Evolutionary conservation across 208 protist genomes (phyloP), one percentile per base, ranked within the genome.

Genomic region (Crithidia bombi): DNA sequence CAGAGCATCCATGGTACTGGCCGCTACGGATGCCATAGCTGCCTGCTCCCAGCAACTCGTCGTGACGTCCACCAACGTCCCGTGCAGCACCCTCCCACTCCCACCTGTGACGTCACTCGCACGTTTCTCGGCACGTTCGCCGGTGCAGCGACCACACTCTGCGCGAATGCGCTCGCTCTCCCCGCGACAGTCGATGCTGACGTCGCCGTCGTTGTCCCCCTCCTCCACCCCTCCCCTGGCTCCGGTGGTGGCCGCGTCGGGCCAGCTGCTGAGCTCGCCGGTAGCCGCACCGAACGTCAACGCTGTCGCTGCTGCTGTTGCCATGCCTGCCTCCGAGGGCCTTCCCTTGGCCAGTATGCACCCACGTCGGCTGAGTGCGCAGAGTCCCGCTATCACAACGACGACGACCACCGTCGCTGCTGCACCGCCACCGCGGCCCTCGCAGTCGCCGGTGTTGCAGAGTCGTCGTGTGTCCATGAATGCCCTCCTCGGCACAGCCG

Each of bases 11-110:
- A 57, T 14, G 26, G 50, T 21, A 10, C 32, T 35, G 50, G 41
- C 25, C 17, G 33, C 43, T 9, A 9, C 25, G 12, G 39, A 11
- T 4, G 30, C 26, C 3, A 46, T 32, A 26, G 28, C n/a, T 3
- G n/a, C 36, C 5, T 39, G 21, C n/a, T 1, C 46, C 2, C 59
- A 65, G 21, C 52, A 49, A 21, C 59, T 75, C 28, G 25, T 68
- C 9, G 61, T 75, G 17, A 63, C 41, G 15, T 75, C 69, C n/a
- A 57, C 33, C 3, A 67, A 75, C 44, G 59, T 68, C 2, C 1
- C 47, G 0, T 28, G 30, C 23, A 36, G 38, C 4, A 2, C 21
- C 1, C 51, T 52, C 23, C 57, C 59, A 5, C 36, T 54, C 2
- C 59, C 56, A 28, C 32, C 56, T 12, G 0, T 38, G 33, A 35